Base-by-base conservation (phyloP, 495 filamentous ascomycete species). In the Thermochaetoides thermophila region DNA sequence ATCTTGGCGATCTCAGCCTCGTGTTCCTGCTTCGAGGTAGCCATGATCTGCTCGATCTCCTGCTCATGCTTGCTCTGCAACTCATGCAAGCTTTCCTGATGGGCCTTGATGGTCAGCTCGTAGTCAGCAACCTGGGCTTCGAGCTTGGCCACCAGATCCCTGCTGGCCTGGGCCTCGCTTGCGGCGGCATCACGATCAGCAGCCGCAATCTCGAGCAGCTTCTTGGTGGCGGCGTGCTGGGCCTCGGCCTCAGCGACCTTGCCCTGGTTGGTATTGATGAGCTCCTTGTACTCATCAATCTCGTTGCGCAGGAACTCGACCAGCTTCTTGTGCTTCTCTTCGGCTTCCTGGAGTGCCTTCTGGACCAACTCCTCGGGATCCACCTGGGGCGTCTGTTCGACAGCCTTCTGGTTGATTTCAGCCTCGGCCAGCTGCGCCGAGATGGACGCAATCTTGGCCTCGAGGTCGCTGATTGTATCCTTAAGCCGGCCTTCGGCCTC, bases 231-330 rank as follows among this genome's bases (percentile, higher is more conserved):
- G 13, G 62, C 46, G 43, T 82, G 76, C 27, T 74, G 63, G 30
- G 70, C 56, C 50, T 87, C 80, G 11, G 84, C 59, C 38, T 70
- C 63, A 11, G 68, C 55, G 42, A 87, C 74, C 37, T 70, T 76
- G 21, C 64, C 54, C 20, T 71, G 52, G 43, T 80, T 78, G 37
- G 55, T 56, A 26, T 69, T 67, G 44, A 84, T 73, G 17, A 76
- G 71, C 11, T 66, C 52, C 58, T 80, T 85, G 54, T 91, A 81
- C 38, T 80, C 72, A 18, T 83, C 75, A 36, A 96, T 77, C 43
- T 86, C 73, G 35, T 59, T 64, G 39, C 80, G 78, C 26, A 99
- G 56, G 19, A 63, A 59, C 19, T 68, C 61, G 19, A 92, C 66
- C 23, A 76, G 49, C 22, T 78, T 68, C 35, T 77, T 61, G 39